Evolutionary conservation across 345 rosid species (phyloP), one percentile per base, ranked within the genome.

Genomic region (Aquilaria sinensis): DNA sequence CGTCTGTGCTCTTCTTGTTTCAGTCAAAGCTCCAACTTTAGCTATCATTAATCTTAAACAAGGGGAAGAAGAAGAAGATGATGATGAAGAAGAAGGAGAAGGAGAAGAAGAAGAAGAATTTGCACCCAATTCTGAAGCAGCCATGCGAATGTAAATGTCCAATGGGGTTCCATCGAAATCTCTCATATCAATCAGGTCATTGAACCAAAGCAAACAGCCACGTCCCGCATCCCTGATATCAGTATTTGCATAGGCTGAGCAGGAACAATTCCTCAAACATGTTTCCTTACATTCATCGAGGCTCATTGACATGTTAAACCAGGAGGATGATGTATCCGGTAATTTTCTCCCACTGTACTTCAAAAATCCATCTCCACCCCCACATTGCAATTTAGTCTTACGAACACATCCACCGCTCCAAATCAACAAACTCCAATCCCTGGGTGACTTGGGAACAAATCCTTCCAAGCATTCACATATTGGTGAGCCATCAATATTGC

Each of bases 141-240:
- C 81, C 70, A 82, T 60, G 59, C 83, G 49, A 31, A 82, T 58
- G n/a, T 55, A 74, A 7, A 82, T 66, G 47, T 77, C 80, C 53
- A 76, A 80, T 32, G 78, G 78, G 4, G 47, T 72, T 41, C 49
- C 67, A 6, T 72, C 10, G 51, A 69, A 68, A 11, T 74, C 74
- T 64, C 78, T 72, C 70, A 82, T 78, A 59, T 82, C 83, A 1
- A 65, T 49, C 13, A 78, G 68, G 37, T 64, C 75, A 23, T 49
- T 61, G 12, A 51, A 49, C 86, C 81, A 79, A n/a, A 82, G 47
- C 64, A 77, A 70, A 67, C 86, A 79, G 0, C 86, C 83, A 5
- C 70, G 60, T 13, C 78, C 80, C 33, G 63, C 67, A 12, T 53
- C 67, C 31, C 62, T 47, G 11, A 81, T 59, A 58, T 76, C 67